Percentiles rank a stretch among this genome's conserved stretches.
phyloP scores from a whole-genome alignment of 352 stramenopile species.

The Phytophthora hibernalis region DNA sequence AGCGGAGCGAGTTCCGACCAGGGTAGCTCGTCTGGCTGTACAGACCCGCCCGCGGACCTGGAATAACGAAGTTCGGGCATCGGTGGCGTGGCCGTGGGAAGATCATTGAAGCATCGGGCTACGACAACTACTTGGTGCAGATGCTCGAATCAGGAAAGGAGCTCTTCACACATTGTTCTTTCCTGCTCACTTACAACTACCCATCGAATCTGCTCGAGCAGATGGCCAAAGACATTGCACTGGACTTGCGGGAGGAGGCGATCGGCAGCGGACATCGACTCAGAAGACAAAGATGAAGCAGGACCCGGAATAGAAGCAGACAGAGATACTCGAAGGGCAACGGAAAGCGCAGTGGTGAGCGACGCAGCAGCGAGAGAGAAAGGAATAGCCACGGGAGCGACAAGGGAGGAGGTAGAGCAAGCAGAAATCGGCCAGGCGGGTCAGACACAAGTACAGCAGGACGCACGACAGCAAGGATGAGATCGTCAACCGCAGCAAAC shows the following conservation, averaged over 20 bases:
- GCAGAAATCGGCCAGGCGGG: too few species aligned
- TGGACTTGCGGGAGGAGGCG: neutral
- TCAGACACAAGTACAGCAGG: too few species aligned
- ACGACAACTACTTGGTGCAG: neutral
- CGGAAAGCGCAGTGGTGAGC: neutral
- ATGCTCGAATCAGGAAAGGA: neutral
- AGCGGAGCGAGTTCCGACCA: neutral
- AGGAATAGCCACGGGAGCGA: too few species aligned
- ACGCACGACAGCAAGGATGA: too few species aligned
- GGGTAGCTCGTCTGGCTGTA: neutral
- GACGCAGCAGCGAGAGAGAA: too few species aligned
- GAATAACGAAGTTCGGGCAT: neutral
- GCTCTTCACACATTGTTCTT: neutral
- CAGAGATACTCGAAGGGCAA: too few species aligned
- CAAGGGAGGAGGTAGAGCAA: neutral
- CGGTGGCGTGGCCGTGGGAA: neutral
- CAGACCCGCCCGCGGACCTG: too few species aligned
- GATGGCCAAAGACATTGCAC: neutral
- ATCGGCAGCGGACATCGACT: neutral
- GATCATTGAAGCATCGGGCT: neutral
- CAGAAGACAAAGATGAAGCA: neutral
- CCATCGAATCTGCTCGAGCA: neutral
- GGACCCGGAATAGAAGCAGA: too few species aligned
- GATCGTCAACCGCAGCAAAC: too few species aligned
- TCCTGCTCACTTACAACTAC: neutral